Evolutionary conservation across 2,329 filamentous ascomycete species (phyloP).

Genomic region (Colletotrichum trifolii): DNA sequence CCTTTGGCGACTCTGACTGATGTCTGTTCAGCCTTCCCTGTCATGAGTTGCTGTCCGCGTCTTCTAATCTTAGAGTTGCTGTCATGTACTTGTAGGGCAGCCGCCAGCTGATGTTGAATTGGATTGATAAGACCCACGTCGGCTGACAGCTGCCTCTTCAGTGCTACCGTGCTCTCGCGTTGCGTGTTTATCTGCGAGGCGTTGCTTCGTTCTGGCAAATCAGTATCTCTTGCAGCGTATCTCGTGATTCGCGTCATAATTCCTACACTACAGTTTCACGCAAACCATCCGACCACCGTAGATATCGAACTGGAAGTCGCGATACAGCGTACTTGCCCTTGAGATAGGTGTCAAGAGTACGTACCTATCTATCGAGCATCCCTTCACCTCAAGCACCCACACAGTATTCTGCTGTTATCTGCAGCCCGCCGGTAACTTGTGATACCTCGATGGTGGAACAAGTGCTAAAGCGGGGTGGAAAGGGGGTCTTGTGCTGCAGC

Average conservation of each 20-base stretch:
- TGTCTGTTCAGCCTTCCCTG: not conserved
- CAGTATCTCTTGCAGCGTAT: no score
- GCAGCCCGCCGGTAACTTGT: constrained; percentile 14
- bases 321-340: constrained; percentile 23
- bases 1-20: constrained; percentile 1
- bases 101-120: constrained; percentile 3
- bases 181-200: not conserved
- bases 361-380: constrained; percentile 5
- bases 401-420: not conserved
- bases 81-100: not conserved
- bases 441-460: constrained; percentile 16
- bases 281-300: no score
- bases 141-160: not conserved
- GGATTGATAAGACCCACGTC: constrained; percentile 17
- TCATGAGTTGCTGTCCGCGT: not conserved
- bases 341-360: constrained; percentile 15
- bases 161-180: not conserved
- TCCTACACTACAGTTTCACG: no score
- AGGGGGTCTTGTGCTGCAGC: constrained; percentile 20
- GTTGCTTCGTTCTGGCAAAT: not conserved
- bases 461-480: constrained; percentile 13
- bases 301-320: not conserved
- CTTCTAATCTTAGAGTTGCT: not conserved
- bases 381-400: not conserved
- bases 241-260: no score